phyloP scores from a whole-genome alignment of 306 rosid species.

The Herpetospermum pedunculosum region DNA sequence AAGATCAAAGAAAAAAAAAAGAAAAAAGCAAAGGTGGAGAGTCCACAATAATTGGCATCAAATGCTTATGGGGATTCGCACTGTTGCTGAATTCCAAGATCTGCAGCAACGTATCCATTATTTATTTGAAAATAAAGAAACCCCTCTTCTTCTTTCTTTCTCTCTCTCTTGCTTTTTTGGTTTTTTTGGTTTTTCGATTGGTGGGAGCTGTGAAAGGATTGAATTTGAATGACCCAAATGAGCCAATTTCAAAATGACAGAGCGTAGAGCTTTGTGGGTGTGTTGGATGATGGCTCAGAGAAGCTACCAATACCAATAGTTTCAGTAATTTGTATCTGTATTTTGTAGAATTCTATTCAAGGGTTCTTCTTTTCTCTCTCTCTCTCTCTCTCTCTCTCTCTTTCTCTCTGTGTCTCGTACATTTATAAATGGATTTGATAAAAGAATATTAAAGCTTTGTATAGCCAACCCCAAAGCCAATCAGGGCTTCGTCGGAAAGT shows the following conservation, averaged over 20 bases:
- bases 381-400: neutral
- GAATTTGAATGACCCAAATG: neutral
- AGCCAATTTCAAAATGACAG: neutral
- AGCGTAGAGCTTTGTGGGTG: neutral
- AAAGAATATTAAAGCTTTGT: slow-evolving; percentile 11
- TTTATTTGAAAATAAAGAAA: slow-evolving; percentile 4
- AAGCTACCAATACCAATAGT: slow-evolving; percentile 1
- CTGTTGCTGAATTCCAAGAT: slow-evolving; percentile 91
- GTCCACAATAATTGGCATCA: slow-evolving; percentile 98
- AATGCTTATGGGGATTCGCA: slow-evolving; percentile 99
- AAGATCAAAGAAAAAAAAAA: slow-evolving; percentile 9
- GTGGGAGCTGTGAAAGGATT: neutral
- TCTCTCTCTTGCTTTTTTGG: slow-evolving; percentile 25
- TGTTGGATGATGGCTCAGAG: slow-evolving; percentile 1
- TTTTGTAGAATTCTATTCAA: neutral
- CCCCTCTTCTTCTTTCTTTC: slow-evolving; percentile 19
- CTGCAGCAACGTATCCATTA: slow-evolving; percentile 25
- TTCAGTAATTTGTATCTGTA: neutral
- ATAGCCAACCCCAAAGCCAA: slow-evolving; percentile 22
- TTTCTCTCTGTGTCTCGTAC: too few relatives aligned
- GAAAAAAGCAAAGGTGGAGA: slow-evolving; percentile 49
- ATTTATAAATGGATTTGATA: neutral
- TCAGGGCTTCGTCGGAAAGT: slow-evolving; percentile 70
- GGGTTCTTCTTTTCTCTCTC: neutral
- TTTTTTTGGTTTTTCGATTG: neutral